These are phyloP conservation scores for Hericium alpestre DNA, from an alignment of 768 basidiomycete genomes.

Conservation along the genomic window DNA sequence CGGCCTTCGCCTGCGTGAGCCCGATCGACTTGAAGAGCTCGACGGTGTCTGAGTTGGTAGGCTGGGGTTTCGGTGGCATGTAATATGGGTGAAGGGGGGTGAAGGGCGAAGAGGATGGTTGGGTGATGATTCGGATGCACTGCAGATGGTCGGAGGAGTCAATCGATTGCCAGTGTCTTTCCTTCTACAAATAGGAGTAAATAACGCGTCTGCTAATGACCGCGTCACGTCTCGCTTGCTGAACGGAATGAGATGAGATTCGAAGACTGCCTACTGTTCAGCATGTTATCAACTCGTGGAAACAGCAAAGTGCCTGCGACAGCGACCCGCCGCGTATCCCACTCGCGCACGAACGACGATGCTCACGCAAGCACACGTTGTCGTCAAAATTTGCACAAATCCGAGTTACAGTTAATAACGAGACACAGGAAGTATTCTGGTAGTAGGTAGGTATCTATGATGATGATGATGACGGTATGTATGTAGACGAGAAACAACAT, in stretches of 20 bases:
- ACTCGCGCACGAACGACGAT: too few relatives aligned
- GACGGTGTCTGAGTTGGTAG: constrained; percentile 29
- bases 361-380: too few relatives aligned
- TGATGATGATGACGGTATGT: too few relatives aligned
- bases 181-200: not conserved
- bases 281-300: too few relatives aligned
- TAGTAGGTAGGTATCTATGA: too few relatives aligned
- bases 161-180: not conserved
- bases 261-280: too few relatives aligned
- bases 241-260: not conserved
- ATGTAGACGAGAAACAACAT: too few relatives aligned
- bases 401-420: too few relatives aligned
- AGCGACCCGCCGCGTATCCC: too few relatives aligned
- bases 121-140: not conserved
- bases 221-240: not conserved
- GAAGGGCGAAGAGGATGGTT: not conserved
- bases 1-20: constrained; percentile 64
- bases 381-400: too few relatives aligned
- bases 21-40: constrained; percentile 69
- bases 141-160: not conserved
- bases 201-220: constrained; percentile 1
- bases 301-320: too few relatives aligned
- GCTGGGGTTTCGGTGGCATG: not conserved
- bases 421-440: too few relatives aligned
- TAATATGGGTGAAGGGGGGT: not conserved